Conservation (phyloP, 352 stramenopile genomes). For the Phytophthora megakarya region DNA sequence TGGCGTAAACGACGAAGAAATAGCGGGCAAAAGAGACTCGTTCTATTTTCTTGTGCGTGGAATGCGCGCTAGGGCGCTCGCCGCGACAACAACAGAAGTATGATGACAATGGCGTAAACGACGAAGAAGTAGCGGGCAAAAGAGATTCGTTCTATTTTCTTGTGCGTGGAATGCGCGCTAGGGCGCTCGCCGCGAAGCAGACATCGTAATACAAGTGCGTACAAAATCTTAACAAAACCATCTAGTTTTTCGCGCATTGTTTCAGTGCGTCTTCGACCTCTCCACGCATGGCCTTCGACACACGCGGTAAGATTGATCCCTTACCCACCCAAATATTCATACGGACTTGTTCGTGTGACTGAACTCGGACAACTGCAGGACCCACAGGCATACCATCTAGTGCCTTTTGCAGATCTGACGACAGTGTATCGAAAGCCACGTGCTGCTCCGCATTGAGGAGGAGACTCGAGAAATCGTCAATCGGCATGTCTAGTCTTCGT, state of each 20-base stretch:
- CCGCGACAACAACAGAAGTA: not conserved
- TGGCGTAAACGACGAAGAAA: slow-evolving; percentile 24
- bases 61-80: slow-evolving; percentile 47
- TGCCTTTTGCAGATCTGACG: slow-evolving; percentile 36
- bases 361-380: slow-evolving; percentile 60
- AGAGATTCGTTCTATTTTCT: slow-evolving; percentile 86
- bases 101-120: slow-evolving; percentile 7
- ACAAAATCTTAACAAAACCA: not conserved
- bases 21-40: slow-evolving; percentile 67
- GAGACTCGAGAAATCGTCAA: slow-evolving; percentile 53
- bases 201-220: slow-evolving; percentile 2
- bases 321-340: slow-evolving; percentile 85
- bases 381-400: slow-evolving; percentile 49
- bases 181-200: slow-evolving; percentile 18
- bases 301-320: slow-evolving; percentile 69
- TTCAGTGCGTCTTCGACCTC: slow-evolving; percentile 62
- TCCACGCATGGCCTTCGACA: slow-evolving; percentile 66
- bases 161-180: slow-evolving; percentile 53
- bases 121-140: slow-evolving; percentile 46
- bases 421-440: slow-evolving; percentile 56
- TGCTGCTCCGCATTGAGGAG: slow-evolving; percentile 57
- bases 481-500: slow-evolving; percentile 54
- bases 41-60: slow-evolving; percentile 78
- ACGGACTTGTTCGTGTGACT: slow-evolving; percentile 44
- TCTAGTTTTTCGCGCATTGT: slow-evolving; percentile 23